Evolutionary conservation across 495 filamentous ascomycete species (phyloP), one percentile per base, ranked within the genome.

Genomic region (Penicillium subrubescens): DNA sequence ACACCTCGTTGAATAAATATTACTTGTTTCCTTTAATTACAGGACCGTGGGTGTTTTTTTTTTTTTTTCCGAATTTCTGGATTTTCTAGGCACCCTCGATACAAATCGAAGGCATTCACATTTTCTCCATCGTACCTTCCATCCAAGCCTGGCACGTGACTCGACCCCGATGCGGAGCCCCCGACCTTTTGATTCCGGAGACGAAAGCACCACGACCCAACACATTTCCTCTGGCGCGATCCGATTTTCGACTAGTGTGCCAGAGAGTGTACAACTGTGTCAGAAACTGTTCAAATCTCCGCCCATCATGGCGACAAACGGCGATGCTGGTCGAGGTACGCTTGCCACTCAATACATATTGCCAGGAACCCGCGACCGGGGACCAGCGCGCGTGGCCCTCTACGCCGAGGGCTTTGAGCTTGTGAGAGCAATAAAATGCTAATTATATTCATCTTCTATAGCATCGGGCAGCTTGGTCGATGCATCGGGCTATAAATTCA

Each of bases 401-500:
- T 61, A 34, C 33, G 54, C 37, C 53, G 53, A 39, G 12, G 33
- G 23, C 39, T 31, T 7, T 46, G 41, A 21, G 3, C 2, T 54
- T n/a, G 25, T 15, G 5, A 56, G 7, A 8, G 11, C 25, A 35
- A 41, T 17, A 12, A 21, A 50, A 19, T 48, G 72, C 77, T 60
- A 67, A 77, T 15, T 23, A 71, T 33, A 15, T 43, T 56, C 41
- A 12, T 5, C 0, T 25, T 2, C 23, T 44, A 56, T 63, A 67
- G 78, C 63, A 59, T 73, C 74, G 3, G 81, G 81, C 39, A 83
- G 79, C 64, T 65, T 84, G 29, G 76, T 83, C 37, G 82, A 83
- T 73, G 78, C 78, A 15, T 80, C 76, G 19, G 79, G 78, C 51
- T 83, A 78, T 61, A 83, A 82, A 62, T 78, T 75, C 52, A 84